Evolutionary conservation across 2,329 filamentous ascomycete species (phyloP), one percentile per base, ranked within the genome.

Genomic region (Paraconiothyrium sp.): DNA sequence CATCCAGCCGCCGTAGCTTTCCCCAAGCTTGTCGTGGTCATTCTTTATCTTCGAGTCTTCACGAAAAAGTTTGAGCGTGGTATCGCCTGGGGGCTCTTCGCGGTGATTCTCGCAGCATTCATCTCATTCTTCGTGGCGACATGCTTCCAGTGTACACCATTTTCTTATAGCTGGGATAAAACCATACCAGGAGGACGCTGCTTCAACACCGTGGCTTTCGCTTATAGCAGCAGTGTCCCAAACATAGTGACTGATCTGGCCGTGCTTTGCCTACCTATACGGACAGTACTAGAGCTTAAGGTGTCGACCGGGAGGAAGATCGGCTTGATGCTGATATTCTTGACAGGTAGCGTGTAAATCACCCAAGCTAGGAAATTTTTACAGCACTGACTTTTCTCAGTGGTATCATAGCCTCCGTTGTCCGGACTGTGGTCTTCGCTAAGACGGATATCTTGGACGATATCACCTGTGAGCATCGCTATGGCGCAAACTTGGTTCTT

Each of bases 111-210:
- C 39, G 65, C 60, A 13, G 68, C 67, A 10, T 73, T 70, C 67
- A 7, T 73, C 11, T 65, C 68, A 2, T 72, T 64, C 41, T 69
- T 66, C 1, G 56, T 72, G 16, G 68, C 70, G 10, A 55, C 56
- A 1, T 60, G 66, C 37, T 71, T 73, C 41, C 69, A 72, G 46
- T 74, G 72, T 54, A 64, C 46, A 9, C 71, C 71, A 3, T 69
- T 73, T 44, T 57, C 59, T 6, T 73, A 65, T 59, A 69, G 67
- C 30, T 75, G 72, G 72, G 68, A 73, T 51, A 73, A 73, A 49
- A 59, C 63, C 4, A 68, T 70, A 41, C 68, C 68, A 5, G 56
- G 56, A 9, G 71, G 71, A 11, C 57, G 22, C n/a, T 73, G 71
- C 52, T 71, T 72, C 60, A 59, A 74, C 48, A 39, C 70, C 9